Conservation (phyloP, 208 protist genomes). For the Acanthamoeba lugdunensis region DNA sequence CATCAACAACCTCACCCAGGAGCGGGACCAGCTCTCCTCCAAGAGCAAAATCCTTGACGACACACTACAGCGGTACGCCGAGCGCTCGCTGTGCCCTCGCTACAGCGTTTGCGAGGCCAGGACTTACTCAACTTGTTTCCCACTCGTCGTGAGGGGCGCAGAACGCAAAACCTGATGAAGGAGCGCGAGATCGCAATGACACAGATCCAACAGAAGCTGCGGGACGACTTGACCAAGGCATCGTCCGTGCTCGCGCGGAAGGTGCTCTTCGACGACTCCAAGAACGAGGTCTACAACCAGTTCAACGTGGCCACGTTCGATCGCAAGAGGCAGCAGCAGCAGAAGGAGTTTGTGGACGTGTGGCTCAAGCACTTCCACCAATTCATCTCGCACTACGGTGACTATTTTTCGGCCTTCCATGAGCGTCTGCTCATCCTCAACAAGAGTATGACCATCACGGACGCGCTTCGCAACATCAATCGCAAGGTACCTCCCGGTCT, state of each 20-base stretch:
- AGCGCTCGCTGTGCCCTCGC: neutral
- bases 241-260: conserved; percentile 16
- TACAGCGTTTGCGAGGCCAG: too few species aligned
- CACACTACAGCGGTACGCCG: conserved; percentile 23
- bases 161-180: conserved; percentile 65
- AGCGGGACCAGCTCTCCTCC: conserved; percentile 30
- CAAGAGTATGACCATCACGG: conserved; percentile 56
- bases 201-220: conserved; percentile 53
- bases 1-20: conserved; percentile 17
- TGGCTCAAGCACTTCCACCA: conserved; percentile 54
- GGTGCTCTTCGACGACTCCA: conserved; percentile 50
- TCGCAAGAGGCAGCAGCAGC: neutral
- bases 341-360: conserved; percentile 13
- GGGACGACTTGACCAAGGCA: conserved; percentile 11
- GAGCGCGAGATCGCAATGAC: conserved; percentile 56
- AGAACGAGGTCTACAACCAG: conserved; percentile 35
- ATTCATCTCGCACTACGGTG: conserved; percentile 26
- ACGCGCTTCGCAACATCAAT: conserved; percentile 51
- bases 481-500: conserved; percentile 13
- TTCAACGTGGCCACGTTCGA: conserved; percentile 46
- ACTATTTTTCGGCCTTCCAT: conserved; percentile 61
- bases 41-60: conserved; percentile 30
- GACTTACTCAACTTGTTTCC: neutral
- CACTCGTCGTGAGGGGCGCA: neutral
- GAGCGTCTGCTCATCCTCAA: conserved; percentile 50